Evolutionary conservation across 2,329 filamentous ascomycete species (phyloP), one percentile per base, ranked within the genome.

Genomic region (Cadophora gregata): DNA sequence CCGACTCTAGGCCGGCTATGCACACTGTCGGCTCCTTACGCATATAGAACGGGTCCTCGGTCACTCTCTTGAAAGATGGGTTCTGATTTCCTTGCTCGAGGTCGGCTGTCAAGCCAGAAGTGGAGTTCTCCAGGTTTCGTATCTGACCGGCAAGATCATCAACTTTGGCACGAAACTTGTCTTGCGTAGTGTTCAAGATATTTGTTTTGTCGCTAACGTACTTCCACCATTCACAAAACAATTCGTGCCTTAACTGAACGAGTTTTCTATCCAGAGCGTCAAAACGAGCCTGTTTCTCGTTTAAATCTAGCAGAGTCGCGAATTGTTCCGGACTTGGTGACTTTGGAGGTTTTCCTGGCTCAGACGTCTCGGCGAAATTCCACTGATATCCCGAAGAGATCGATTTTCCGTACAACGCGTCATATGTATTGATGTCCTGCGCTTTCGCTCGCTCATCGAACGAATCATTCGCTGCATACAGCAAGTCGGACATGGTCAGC

Each of bases 161-260:
- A 4, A 38, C 21, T 45, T 7, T 25, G 36, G 58, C 7, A 24
- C 58, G n/a, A n/a, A 27, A 24, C n/a, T 8, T 27, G 38, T 60
- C 58, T 42, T 42, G 33, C 4, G 24, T 38, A 19, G 25, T 31
- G 42, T 47, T 47, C 42, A 47, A 21, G 42, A 47, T 47, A 31
- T 55, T 55, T 31, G 19, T 27, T n/a, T 19, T 25, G 14, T 60
- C 64, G 33, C 51, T 63, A n/a, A 66, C 59, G 33, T 50, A 66
- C 16, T 63, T 67, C 60, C 59, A 67, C 65, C 65, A 67, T 16
- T 53, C 50, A 4, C 38, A 27, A 45, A 63, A 67, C 14, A 67
- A 25, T 4, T 25, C 25, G 53, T 61, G 63, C 42, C 48, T 29
- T 9, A 53, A n/a, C 2, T 10, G 16, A 3, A 10, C 9, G 1